A percentile compares a stretch with the other conserved stretches of the same genome.
Evolutionary conservation across 345 rosid genomes (phyloP).

Genomic region (Clausena lansium): DNA sequence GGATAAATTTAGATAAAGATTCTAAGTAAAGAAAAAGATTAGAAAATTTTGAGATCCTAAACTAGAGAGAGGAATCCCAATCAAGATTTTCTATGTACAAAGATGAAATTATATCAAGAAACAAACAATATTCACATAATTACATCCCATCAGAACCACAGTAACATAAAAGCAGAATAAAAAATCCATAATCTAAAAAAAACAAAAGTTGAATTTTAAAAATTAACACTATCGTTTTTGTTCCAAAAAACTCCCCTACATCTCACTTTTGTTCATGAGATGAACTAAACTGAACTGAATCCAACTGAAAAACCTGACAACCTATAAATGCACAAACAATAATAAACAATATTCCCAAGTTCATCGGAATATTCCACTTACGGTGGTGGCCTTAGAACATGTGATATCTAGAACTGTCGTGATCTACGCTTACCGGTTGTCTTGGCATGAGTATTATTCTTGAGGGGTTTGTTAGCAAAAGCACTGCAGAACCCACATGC

Average conservation of each 20-base stretch:
- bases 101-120: constrained; percentile 2
- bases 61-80: not conserved
- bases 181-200: not conserved
- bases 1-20: not conserved
- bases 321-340: not conserved
- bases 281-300: not conserved
- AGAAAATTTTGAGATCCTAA: not conserved
- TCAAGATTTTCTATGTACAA: constrained; percentile 17
- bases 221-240: not conserved
- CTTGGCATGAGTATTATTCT: constrained; percentile 38
- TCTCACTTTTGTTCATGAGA: constrained; percentile 31
- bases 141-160: constrained; percentile 25
- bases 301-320: not conserved
- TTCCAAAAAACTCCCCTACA: constrained; percentile 11
- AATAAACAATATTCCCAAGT: not conserved
- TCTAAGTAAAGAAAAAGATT: not conserved
- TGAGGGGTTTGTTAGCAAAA: constrained; percentile 44
- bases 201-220: not conserved
- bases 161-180: not conserved
- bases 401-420: constrained; percentile 20
- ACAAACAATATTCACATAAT: constrained; percentile 23
- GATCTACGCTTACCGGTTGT: constrained; percentile 65
- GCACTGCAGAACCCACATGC: constrained; percentile 82
- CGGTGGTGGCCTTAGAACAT: constrained; percentile 1
- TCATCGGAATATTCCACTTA: constrained; percentile 27